Percentiles rank a stretch among this genome's conserved stretches.
phyloP scores from a whole-genome alignment of 2,329 filamentous ascomycete species.

The Xylaria digitata region DNA sequence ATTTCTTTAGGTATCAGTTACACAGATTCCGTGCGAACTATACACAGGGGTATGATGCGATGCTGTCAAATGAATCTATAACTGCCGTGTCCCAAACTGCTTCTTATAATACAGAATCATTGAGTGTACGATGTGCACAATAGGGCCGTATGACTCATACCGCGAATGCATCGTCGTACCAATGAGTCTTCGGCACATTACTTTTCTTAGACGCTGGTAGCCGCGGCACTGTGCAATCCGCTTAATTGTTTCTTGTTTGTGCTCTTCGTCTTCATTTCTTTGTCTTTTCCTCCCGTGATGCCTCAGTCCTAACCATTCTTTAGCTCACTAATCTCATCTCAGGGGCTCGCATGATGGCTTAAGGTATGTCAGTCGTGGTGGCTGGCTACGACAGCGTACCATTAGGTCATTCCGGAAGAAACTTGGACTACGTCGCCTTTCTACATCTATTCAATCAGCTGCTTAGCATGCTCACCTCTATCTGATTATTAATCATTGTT shows the following conservation, averaged over 20 bases:
- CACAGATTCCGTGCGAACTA: neutral
- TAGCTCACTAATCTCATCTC: too few relatives aligned
- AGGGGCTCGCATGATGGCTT: neutral
- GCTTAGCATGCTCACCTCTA: neutral
- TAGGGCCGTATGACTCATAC: slow-evolving; percentile 32
- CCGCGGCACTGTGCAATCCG: neutral
- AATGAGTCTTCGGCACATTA: slow-evolving; percentile 23
- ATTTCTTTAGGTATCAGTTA: too few relatives aligned
- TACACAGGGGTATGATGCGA: neutral
- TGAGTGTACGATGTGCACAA: neutral
- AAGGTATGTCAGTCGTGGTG: neutral
- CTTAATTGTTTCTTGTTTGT: neutral
- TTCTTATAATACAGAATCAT: slow-evolving; percentile 10
- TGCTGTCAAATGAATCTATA: neutral
- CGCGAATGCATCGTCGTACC: slow-evolving; percentile 6
- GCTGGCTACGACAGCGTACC: neutral
- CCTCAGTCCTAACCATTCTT: too few relatives aligned
- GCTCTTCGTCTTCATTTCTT: neutral
- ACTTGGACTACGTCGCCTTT: neutral
- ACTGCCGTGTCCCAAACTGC: neutral
- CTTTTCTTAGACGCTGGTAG: neutral
- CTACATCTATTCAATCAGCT: neutral
- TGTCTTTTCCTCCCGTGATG: neutral
- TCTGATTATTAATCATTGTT: neutral
- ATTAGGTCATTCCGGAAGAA: neutral